These are phyloP conservation scores for Epicoccum nigrum DNA, from an alignment of 2,329 filamentous ascomycete genomes.

Conservation along the genomic window DNA sequence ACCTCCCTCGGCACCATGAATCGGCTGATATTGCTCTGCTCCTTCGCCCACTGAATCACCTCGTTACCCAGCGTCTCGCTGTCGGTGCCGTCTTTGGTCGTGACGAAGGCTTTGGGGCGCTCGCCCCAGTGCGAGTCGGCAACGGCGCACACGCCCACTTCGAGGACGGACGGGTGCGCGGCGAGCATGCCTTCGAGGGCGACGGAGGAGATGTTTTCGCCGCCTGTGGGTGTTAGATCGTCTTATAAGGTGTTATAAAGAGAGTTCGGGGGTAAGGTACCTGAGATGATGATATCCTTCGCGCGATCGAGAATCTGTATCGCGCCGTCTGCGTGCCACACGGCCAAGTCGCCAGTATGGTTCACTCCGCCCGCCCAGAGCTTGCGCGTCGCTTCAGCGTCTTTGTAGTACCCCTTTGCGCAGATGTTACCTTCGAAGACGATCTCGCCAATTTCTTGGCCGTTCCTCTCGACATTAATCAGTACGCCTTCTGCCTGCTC, in stretches of 20 bases:
- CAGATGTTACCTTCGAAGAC: conserved; percentile 93
- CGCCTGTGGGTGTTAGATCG: conserved; percentile 60
- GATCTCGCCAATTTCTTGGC: conserved; percentile 80
- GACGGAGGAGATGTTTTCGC: conserved; percentile 95
- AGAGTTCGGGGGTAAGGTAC: conserved; percentile 53
- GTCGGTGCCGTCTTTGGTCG: conserved; percentile 63
- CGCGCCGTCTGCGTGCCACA: conserved; percentile 89
- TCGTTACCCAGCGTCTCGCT: conserved; percentile 69
- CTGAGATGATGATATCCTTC: conserved; percentile 98
- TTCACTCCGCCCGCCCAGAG: conserved; percentile 85
- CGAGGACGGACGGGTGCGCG: conserved; percentile 85
- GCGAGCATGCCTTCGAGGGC: conserved; percentile 89
- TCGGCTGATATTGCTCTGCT: conserved; percentile 78
- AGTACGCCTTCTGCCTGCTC: conserved; percentile 72
- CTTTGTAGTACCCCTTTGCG: conserved; percentile 89
- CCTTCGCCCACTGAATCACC: conserved; percentile 85
- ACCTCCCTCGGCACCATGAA: conserved; percentile 84
- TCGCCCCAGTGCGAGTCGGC: conserved; percentile 93
- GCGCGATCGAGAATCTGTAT: conserved; percentile 91
- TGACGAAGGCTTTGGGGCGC: conserved; percentile 91
- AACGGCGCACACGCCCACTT: conserved; percentile 89
- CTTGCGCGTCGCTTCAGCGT: conserved; percentile 81
- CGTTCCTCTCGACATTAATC: conserved; percentile 71
- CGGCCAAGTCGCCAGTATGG: conserved; percentile 90
- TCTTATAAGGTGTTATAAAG: background rate